Base-by-base conservation (phyloP, 2,329 filamentous ascomycete genomes). In the Fonsecaea multimorphosa region DNA sequence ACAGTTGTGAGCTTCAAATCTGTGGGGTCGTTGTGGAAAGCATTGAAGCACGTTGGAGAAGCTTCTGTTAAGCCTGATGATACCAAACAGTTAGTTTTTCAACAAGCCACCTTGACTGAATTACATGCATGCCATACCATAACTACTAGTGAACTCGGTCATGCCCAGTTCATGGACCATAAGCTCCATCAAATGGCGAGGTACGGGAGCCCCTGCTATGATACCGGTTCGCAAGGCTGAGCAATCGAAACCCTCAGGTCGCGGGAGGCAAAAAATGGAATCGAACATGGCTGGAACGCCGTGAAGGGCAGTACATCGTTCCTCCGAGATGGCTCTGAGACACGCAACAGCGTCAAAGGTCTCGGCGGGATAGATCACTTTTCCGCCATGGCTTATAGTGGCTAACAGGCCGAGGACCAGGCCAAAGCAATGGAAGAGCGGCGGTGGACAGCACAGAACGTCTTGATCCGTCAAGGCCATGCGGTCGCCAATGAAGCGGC, bases 261-360 rank as follows among this genome's bases (percentile, higher is more conserved):
- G 79, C n/a, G 80, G 79, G 1, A 83, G 73, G 44, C 77, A 77
- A 63, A 86, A 79, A 9, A 86, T 81, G 0, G 88, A 87, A 74
- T 92, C 90, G 76, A 93, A 92, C 91, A 94, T 94, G 63, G 91
- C 91, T 0, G 91, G 91, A 0, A 94, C 91, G 36, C 91, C 91
- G 74, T 93, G 91, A 0, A 94, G 82, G 0, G 89, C 91, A 0
- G 91, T 94, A 75, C 88, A 90, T 53, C 81, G 79, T 74, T 91
- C 88, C 59, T 88, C 83, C 1, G 85, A 83, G 44, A 94, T 86
- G 61, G 89, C 88, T 51, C 82, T 82, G 36, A 93, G 81, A 1
- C 89, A 89, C 0, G 89, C 86, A 3, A 79, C 77, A 1, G 89
- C 83, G 71, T 92, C 88, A 73, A 94, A 94, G 0, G 89, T 86